Base-by-base conservation (phyloP, 1,284 basidiomycete species). In the Tetrapyrgos nigripes region DNA sequence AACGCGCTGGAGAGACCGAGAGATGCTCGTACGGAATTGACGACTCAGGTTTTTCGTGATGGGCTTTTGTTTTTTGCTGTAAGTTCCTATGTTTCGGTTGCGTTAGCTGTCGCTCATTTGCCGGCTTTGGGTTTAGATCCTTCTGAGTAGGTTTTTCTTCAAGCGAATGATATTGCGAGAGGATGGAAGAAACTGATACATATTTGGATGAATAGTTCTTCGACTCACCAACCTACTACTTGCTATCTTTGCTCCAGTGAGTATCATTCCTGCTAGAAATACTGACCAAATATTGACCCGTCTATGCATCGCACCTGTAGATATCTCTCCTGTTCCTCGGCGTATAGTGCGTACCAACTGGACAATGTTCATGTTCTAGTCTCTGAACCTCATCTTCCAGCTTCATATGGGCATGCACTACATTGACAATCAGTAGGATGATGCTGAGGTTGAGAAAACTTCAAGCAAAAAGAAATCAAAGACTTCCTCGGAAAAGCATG, bases 21-120 rank as follows among this genome's bases (percentile, higher is more conserved):
- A 24, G 28, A 35, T n/a, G 13, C 14, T 31, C 19, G 29, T 11
- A 26, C 33, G 3, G 49, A 51, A 43, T 50, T 57, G 4, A 17
- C 10, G 10, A 28, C 28, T 9, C 35, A 51, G 28, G 6, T 51
- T 29, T 29, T 31, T 24, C 37, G 55, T 4, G 55, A 57, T 33
- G 55, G 55, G 26, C 2, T 57, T 9, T 23, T 45, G n/a, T 57
- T 44, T 28, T 57, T 51, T 44, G 37, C 28, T 11, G 55, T 57
- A 29, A 45, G 55, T 45, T 23, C 24, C 14, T 17, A 14, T 29
- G n/a, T 21, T 9, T 31, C 8, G 37, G 5, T 23, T 24, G 31
- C 14, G 31, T 8, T 21, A 23, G 23, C 23, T 3, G 13, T 37
- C 10, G 17, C 5, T 37, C 17, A 11, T 11, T 10, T 26, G 13